Evolutionary conservation across 257 asterid species (phyloP), one percentile per base, ranked within the genome.

Genomic region (Hygrophila difformis): DNA sequence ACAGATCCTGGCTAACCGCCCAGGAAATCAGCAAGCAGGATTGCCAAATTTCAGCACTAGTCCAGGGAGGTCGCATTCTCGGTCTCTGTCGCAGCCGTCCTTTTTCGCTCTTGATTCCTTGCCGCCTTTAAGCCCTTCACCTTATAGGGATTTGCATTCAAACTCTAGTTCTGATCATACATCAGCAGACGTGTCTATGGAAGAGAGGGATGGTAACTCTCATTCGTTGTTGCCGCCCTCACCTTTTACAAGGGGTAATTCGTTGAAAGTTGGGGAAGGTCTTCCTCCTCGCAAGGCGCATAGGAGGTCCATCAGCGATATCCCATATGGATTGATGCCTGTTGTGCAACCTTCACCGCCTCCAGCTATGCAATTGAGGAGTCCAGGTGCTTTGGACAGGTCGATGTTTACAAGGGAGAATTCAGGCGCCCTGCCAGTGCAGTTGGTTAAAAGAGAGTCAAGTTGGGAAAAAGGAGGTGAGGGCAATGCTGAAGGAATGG

Each of bases 291-390:
- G 76, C 7, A 74, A 75, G 64, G 55, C 79, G 6, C 89, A 75
- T 55, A 69, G 87, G 28, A 66, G 93, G 63, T 72, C 88, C 8
- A 75, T 60, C 42, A 81, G 93, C 60, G 93, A 81, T 56, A 72
- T 74, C 24, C 82, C 88, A 0, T 74, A 69, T 46, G 88, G 84
- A 1, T 67, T 72, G 57, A 72, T 78, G 15, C 41, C 49, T 41
- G 62, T 67, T 23, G 57, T 71, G 70, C 92, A 76, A 54, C 47
- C 87, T 18, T 71, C 91, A 12, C 73, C 73, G 0, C 77, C 80
- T 2, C 64, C 62, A 8, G 26, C 70, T n/a, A n/a, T n/a, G 43
- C 84, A 87, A 0, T 36, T 69, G 43, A 56, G 76, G 51, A 69
- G 70, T 59, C 80, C 75, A 7, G 75, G 71, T 22, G 69, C 55